Evolutionary conservation across 2,329 filamentous ascomycete genomes (phyloP).

Genomic region (Aspergillus viridinutans): DNA sequence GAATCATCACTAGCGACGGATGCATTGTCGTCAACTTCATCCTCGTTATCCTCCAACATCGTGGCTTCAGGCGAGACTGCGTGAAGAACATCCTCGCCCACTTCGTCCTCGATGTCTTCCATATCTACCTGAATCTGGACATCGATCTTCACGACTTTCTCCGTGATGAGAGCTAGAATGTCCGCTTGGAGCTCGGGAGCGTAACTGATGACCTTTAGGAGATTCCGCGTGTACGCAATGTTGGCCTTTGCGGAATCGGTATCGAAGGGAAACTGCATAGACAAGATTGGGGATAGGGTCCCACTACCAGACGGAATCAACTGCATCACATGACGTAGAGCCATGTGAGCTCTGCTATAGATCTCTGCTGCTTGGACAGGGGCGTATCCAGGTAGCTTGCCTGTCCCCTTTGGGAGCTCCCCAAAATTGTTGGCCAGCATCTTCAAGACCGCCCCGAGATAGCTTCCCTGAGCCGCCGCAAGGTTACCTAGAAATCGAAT

Average conservation of each 20-base stretch:
- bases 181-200: slow-evolving; percentile 73
- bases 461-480: slow-evolving; percentile 76
- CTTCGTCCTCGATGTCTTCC: slow-evolving; percentile 86
- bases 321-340: slow-evolving; percentile 69
- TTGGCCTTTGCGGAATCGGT: slow-evolving; percentile 75
- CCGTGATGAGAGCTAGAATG: slow-evolving; percentile 76
- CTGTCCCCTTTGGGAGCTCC: slow-evolving; percentile 52
- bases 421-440: slow-evolving; percentile 79
- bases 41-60: slow-evolving; percentile 35
- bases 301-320: slow-evolving; percentile 76
- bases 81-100: slow-evolving; percentile 65
- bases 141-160: slow-evolving; percentile 87
- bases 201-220: slow-evolving; percentile 73
- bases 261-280: slow-evolving; percentile 68
- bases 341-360: slow-evolving; percentile 69
- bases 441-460: slow-evolving; percentile 67
- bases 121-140: slow-evolving; percentile 92
- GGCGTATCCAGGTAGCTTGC: slow-evolving; percentile 52
- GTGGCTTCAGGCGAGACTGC: slow-evolving; percentile 34
- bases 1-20: slow-evolving; percentile 58
- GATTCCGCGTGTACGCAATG: slow-evolving; percentile 80
- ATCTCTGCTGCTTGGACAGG: slow-evolving; percentile 61
- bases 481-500: slow-evolving; percentile 58
- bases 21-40: slow-evolving; percentile 65
- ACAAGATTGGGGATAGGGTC: slow-evolving; percentile 63